These are phyloP conservation scores for Linnemannia hyalina DNA, from an alignment of 192 early-diverging fungal genomes.

Conservation along the genomic window DNA sequence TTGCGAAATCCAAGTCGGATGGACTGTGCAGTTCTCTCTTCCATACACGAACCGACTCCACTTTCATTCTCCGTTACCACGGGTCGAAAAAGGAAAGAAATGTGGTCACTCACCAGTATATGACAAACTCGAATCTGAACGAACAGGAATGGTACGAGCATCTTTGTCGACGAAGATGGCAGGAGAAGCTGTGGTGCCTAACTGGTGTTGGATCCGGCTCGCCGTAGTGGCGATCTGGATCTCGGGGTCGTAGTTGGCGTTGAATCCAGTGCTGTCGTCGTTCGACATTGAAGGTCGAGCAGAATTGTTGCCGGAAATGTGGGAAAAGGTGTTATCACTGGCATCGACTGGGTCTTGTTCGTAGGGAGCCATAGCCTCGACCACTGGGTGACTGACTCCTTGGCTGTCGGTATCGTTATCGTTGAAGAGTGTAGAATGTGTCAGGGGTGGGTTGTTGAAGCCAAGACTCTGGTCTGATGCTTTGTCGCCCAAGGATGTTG, in stretches of 20 bases:
- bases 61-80: too few relatives aligned
- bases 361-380: background rate
- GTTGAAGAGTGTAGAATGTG: background rate
- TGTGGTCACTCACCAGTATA: background rate
- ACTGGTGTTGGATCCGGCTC: constrained; percentile 13
- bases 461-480: background rate
- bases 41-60: background rate
- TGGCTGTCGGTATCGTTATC: background rate
- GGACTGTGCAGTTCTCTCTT: too few relatives aligned
- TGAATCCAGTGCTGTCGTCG: constrained; percentile 9
- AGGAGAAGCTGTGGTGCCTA: background rate
- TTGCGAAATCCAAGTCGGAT: too few relatives aligned
- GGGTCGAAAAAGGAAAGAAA: too few relatives aligned
- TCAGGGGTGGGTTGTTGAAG: background rate
- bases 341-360: background rate
- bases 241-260: constrained; percentile 21
- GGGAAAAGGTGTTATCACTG: background rate
- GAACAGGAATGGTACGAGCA: background rate
- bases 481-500: background rate
- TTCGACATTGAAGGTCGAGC: constrained; percentile 5
- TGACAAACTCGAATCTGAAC: constrained; percentile 16
- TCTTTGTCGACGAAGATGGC: constrained; percentile 11
- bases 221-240: constrained; percentile 20
- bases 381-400: background rate
- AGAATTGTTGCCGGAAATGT: constrained; percentile 12